These are phyloP conservation scores for Dryas octopetala DNA, from an alignment of 306 rosid genomes.

Conservation along the genomic window DNA sequence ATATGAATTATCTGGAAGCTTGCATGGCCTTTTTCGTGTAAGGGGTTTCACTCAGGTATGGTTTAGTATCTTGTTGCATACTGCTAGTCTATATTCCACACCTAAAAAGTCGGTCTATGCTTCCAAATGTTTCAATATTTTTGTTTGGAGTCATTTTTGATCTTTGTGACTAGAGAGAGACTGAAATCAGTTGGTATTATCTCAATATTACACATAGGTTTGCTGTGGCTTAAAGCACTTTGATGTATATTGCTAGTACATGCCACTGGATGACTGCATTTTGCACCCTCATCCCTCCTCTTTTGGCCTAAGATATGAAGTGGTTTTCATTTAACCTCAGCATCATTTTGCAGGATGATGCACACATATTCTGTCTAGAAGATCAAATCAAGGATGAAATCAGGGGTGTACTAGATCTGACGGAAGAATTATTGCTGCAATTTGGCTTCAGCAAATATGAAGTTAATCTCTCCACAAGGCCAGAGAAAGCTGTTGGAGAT, in stretches of 20 bases:
- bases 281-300: background rate
- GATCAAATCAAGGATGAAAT: conserved; percentile 93
- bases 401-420: conserved; percentile 92
- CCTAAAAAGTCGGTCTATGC: background rate
- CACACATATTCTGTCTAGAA: conserved; percentile 92
- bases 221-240: background rate
- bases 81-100: background rate
- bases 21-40: conserved; percentile 96
- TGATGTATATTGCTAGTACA: background rate
- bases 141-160: background rate
- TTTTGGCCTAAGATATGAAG: background rate
- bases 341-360: conserved; percentile 80
- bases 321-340: conserved; percentile 27
- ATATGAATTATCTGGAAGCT: conserved; percentile 93
- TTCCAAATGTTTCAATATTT: background rate
- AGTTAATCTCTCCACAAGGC: conserved; percentile 92
- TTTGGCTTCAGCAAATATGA: conserved; percentile 93
- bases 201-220: background rate
- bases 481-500: conserved; percentile 84
- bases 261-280: background rate
- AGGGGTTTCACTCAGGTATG: conserved; percentile 95
- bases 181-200: background rate
- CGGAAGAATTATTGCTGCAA: conserved; percentile 69
- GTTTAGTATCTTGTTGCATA: conserved; percentile 11
- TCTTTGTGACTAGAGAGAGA: background rate